Evolutionary conservation across 179 eudicot species (phyloP).

Genomic region (Silene noctiflora): DNA sequence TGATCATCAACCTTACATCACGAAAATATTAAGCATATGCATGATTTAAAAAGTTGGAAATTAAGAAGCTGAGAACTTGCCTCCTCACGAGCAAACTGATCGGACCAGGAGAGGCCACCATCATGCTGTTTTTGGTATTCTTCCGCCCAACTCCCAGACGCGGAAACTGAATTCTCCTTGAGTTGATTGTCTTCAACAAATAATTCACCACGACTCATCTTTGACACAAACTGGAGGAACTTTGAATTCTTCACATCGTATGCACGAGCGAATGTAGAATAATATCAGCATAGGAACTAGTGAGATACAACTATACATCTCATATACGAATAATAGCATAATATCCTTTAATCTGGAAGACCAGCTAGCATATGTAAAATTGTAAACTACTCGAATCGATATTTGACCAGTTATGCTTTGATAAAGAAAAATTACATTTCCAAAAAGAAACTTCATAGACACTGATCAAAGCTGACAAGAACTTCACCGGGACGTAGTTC

Average conservation of each 20-base stretch:
- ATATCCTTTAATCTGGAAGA: background rate
- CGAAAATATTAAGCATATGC: background rate
- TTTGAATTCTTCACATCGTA: conserved; percentile 68
- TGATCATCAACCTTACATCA: background rate
- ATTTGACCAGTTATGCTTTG: too few species aligned
- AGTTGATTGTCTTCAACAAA: conserved; percentile 86
- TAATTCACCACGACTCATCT: conserved; percentile 97
- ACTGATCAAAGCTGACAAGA: background rate
- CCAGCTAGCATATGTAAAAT: background rate
- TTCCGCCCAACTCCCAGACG: conserved; percentile 77
- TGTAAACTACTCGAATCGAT: background rate
- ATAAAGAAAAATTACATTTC: background rate
- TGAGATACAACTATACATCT: background rate
- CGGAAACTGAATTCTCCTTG: conserved; percentile 52
- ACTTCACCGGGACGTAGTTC: background rate
- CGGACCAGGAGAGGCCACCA: conserved; percentile 67
- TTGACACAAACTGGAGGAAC: conserved; percentile 93
- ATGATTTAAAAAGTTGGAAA: background rate
- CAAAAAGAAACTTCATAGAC: conserved; percentile 1
- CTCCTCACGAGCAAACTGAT: conserved; percentile 63
- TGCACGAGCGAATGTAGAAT: conserved; percentile 3
- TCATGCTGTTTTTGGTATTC: conserved; percentile 67
- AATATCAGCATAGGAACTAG: background rate
- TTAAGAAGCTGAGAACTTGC: conserved; percentile 39
- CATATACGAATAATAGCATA: background rate